Percentiles rank a stretch among this genome's conserved stretches.
Conservation (phyloP, 352 stramenopile genomes). For the Phytophthora sp. region DNA sequence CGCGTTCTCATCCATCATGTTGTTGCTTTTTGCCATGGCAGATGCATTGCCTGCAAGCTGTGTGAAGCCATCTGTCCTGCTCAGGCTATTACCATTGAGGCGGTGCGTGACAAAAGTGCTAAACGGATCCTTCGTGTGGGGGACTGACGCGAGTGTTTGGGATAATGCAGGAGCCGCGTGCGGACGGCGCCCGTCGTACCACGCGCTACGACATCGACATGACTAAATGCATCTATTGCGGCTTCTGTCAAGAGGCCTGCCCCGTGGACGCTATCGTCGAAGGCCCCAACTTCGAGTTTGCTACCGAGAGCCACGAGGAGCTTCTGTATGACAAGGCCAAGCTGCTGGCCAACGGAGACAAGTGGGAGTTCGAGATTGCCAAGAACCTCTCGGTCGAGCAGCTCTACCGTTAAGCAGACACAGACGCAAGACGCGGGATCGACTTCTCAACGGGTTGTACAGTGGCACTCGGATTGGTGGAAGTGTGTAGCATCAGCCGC, state of each 20-base stretch:
- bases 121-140: slow-evolving; percentile 9
- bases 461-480: not conserved
- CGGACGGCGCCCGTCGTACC: slow-evolving; percentile 98
- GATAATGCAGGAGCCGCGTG: slow-evolving; percentile 93
- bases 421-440: slow-evolving; percentile 6
- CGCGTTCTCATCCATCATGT: slow-evolving; percentile 11
- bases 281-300: slow-evolving; percentile 99
- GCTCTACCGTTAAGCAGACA: slow-evolving; percentile 95
- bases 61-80: slow-evolving; percentile 99
- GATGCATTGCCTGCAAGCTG: slow-evolving; percentile 99
- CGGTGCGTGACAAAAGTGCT: slow-evolving; percentile 52
- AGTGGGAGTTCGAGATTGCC: slow-evolving; percentile 99
- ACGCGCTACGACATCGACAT: slow-evolving; percentile 99
- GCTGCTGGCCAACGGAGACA: slow-evolving; percentile 99
- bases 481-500: slow-evolving; percentile 20
- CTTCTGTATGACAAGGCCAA: slow-evolving; percentile 99
- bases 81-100: slow-evolving; percentile 99
- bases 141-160: no score
- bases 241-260: slow-evolving; percentile 96
- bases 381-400: slow-evolving; percentile 99
- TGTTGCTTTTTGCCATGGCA: slow-evolving; percentile 32
- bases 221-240: slow-evolving; percentile 99
- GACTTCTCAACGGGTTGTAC: not conserved
- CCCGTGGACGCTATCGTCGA: slow-evolving; percentile 99
- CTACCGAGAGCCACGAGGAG: slow-evolving; percentile 99